Base-by-base conservation (phyloP, 495 filamentous ascomycete genomes). In the Podospora pseudocomata region DNA sequence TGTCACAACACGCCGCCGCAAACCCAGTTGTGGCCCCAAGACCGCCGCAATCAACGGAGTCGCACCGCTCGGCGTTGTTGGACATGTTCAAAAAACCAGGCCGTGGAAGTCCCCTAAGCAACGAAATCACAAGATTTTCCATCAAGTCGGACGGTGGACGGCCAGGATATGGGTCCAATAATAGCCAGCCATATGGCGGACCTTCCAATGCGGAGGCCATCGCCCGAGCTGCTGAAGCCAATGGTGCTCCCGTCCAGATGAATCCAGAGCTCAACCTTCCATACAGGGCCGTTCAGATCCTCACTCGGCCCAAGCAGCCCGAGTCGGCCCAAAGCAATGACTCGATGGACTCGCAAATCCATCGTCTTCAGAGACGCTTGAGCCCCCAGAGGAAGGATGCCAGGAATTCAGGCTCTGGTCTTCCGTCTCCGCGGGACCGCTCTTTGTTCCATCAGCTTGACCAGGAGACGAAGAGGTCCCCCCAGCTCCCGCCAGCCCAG, bases 71-170 rank as follows among this genome's bases (percentile, higher is more conserved):
- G 11, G 73, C 78, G 2, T 70, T 86, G 56, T 73, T 86, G 27
- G 79, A 79, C 64, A 80, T 86, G 67, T 85, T 86, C 74, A 86
- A 84, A 69, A 80, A 76, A 49, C n/a, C 70, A 28, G 71, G 63
- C n/a, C 71, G 72, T 4, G 19, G 71, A 26, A 74, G 71, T 19
- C 71, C 77, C 1, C 27, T 69, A 19, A 69, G 72, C 39, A 72
- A 75, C 65, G 75, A 75, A 11, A 65, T 72, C 11, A 72, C 69
- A 3, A 65, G 70, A 61, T 69, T 71, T 1, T 49, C 39, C 39
- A 49, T 49, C 39, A 49, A 49, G 39, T 49, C 39, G 39, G 39
- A 49, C 39, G 39, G 39, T 3, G 39, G 13, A 49, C 39, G 39
- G 39, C 15, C 39, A 16, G 39, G 39, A 3, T 49, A 49, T 57